These are phyloP conservation scores for Pyrenophora tritici-repentis DNA, from an alignment of 2,329 filamentous ascomycete species.

Conservation along the genomic window DNA sequence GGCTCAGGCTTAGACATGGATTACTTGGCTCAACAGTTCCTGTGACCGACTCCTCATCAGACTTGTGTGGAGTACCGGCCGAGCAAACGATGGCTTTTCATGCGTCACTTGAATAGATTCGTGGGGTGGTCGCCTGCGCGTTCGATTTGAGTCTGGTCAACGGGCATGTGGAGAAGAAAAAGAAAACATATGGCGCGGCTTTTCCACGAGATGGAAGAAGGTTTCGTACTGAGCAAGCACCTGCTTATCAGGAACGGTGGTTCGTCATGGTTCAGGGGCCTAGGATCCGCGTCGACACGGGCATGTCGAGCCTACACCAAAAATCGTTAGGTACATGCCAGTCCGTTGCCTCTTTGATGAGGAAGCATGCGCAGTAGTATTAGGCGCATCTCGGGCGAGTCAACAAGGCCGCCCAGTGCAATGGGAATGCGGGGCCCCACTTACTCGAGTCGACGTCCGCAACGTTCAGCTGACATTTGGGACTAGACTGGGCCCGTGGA, in stretches of 20 bases:
- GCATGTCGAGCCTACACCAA: not conserved
- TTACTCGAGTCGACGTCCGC: conserved; percentile 21
- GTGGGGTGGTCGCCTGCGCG: not conserved
- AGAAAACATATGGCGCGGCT: not conserved
- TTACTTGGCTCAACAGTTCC: conserved; percentile 5
- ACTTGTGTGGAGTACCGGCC: not conserved
- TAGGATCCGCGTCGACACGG: not conserved
- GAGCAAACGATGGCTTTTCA: not conserved
- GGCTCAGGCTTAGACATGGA: conserved; percentile 1
- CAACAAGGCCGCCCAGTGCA: conserved; percentile 4
- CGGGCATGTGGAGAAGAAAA: not conserved
- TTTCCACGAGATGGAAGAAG: not conserved
- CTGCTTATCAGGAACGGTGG: not conserved
- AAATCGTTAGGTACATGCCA: conserved; percentile 1
- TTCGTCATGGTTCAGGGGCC: not conserved
- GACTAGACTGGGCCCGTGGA: conserved; percentile 18
- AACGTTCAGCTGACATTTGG: conserved; percentile 19
- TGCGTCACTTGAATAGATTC: not conserved
- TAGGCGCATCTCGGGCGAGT: not conserved
- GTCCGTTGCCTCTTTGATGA: not conserved
- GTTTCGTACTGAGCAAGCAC: conserved; percentile 1
- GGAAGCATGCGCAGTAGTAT: not conserved
- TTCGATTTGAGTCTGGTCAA: not conserved
- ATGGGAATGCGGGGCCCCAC: conserved; percentile 39
- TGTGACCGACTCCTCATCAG: conserved; percentile 9